Evolutionary conservation across 805 yeast genomes (phyloP).

Genomic region (Starmerella roubikii): DNA sequence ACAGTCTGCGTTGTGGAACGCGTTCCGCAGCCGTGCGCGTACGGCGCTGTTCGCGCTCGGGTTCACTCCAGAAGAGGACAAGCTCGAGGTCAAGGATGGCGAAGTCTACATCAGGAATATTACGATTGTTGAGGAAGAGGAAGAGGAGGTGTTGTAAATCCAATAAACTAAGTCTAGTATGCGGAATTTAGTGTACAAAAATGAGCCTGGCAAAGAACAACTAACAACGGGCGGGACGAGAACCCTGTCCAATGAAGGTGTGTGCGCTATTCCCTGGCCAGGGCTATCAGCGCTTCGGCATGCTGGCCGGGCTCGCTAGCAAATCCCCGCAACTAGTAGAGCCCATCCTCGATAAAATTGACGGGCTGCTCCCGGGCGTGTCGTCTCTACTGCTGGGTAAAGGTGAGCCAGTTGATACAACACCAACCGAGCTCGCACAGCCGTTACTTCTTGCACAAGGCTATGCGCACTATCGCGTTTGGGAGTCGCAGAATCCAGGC

Average conservation of each 20-base stretch:
- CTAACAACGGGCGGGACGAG: background rate
- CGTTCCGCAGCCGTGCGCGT: constrained; percentile 50
- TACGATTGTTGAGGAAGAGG: constrained; percentile 38
- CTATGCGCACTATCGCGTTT: constrained; percentile 23
- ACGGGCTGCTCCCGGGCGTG: constrained; percentile 32
- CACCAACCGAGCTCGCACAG: constrained; percentile 37
- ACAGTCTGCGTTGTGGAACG: constrained; percentile 71
- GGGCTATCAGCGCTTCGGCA: constrained; percentile 27
- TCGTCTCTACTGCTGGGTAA: constrained; percentile 13
- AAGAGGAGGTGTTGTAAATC: constrained; percentile 25
- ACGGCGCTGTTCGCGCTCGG: constrained; percentile 29
- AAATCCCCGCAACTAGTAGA: constrained; percentile 19
- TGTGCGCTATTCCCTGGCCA: constrained; percentile 26
- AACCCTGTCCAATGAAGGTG: background rate
- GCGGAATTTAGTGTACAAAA: too few species aligned
- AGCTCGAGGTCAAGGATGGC: constrained; percentile 18
- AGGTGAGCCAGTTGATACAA: constrained; percentile 15
- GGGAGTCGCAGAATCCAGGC: background rate
- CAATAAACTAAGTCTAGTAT: background rate
- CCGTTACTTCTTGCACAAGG: constrained; percentile 39
- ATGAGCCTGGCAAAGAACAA: background rate
- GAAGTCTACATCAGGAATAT: constrained; percentile 34
- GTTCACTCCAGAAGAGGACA: constrained; percentile 16
- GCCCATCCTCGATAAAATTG: constrained; percentile 23
- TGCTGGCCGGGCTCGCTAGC: constrained; percentile 19